Evolutionary conservation across 2,329 filamentous ascomycete genomes (phyloP).

Genomic region (Penicillium sclerotigenum): DNA sequence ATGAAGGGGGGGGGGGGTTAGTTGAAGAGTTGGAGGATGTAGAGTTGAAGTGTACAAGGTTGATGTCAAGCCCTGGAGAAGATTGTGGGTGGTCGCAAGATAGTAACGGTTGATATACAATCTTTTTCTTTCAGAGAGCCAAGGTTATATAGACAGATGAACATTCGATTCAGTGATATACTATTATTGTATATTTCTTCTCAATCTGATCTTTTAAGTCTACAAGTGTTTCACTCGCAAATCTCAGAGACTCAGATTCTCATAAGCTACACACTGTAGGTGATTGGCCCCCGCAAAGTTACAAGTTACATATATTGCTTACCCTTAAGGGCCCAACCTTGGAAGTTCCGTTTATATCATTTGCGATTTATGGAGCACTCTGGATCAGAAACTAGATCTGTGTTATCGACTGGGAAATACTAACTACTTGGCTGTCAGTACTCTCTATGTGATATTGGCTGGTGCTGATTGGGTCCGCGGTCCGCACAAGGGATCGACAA

Average conservation of each 20-base stretch:
- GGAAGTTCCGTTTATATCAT: background rate
- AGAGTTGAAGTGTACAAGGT: background rate
- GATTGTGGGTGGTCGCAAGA: background rate
- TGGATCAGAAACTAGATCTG: background rate
- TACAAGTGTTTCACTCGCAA: background rate
- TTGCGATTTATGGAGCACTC: background rate
- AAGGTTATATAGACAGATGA: background rate
- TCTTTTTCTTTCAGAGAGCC: background rate
- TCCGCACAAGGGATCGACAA: background rate
- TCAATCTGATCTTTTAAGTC: background rate
- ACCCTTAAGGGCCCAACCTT: background rate
- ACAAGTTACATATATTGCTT: background rate
- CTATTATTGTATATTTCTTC: background rate
- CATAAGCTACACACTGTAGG: background rate
- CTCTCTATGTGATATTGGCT: conserved; percentile 2
- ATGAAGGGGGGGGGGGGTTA: background rate
- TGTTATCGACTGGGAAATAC: background rate
- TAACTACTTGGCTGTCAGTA: background rate
- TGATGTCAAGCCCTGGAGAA: background rate
- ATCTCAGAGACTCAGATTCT: background rate
- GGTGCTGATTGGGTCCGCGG: conserved; percentile 10
- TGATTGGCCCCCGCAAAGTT: background rate
- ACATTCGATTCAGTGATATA: background rate
- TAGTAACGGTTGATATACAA: background rate
- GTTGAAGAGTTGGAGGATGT: background rate